These are phyloP conservation scores for Aspergillus arachidicola DNA, from an alignment of 2,329 filamentous ascomycete species.

Conservation along the genomic window DNA sequence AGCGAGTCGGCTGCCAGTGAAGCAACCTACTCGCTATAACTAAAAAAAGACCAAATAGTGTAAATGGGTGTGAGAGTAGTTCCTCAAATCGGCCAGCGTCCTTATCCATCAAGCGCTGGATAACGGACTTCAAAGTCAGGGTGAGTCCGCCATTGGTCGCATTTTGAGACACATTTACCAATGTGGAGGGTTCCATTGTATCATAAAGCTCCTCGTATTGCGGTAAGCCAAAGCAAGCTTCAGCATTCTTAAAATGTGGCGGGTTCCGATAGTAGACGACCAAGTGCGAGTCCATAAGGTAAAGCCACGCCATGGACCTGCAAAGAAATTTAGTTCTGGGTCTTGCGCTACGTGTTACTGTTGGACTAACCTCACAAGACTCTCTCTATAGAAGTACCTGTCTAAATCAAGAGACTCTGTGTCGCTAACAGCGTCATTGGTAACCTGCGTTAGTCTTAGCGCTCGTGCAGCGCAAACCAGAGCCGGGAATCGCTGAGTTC, in stretches of 20 bases:
- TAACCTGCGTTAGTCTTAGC: background rate
- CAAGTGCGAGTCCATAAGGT: background rate
- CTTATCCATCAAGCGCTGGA: background rate
- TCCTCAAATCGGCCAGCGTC: background rate
- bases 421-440: background rate
- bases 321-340: background rate
- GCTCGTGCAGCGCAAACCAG: background rate
- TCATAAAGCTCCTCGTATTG: background rate
- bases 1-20: too few relatives aligned
- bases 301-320: background rate
- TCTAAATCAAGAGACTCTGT: background rate
- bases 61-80: background rate
- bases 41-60: background rate
- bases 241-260: background rate
- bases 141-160: background rate
- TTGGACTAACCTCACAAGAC: background rate
- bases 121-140: background rate
- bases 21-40: background rate
- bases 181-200: background rate
- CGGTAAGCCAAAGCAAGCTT: background rate
- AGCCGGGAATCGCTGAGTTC: background rate
- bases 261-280: background rate
- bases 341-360: background rate
- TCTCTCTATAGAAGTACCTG: background rate
- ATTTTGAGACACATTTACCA: background rate